Evolutionary conservation across 2,329 filamentous ascomycete species (phyloP).

Genomic region (Aureobasidium subglaciale): DNA sequence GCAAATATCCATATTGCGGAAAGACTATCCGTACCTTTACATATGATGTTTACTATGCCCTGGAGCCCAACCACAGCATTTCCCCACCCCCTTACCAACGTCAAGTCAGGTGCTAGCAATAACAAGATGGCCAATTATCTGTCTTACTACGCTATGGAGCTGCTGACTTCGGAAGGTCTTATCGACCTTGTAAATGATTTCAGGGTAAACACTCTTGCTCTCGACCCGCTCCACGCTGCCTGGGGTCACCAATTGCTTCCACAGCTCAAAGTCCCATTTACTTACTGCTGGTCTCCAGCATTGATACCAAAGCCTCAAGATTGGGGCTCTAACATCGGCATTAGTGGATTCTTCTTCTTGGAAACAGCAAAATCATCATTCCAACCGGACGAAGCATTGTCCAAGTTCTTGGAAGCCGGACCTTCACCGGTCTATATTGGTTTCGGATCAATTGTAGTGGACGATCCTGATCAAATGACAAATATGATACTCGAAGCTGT

Average conservation of each 20-base stretch:
- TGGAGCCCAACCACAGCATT: not conserved
- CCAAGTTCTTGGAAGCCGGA: conserved; percentile 12
- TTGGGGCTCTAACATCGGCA: conserved; percentile 59
- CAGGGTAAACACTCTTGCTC: conserved; percentile 11
- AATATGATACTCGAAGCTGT: conserved; percentile 31
- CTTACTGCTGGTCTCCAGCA: conserved; percentile 64
- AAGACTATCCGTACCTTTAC: conserved; percentile 65
- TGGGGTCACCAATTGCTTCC: not conserved
- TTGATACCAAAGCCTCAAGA: conserved; percentile 66
- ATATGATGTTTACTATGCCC: conserved; percentile 90
- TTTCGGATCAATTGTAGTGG: conserved; percentile 22
- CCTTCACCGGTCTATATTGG: conserved; percentile 17
- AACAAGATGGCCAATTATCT: conserved; percentile 73
- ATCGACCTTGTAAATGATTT: conserved; percentile 16
- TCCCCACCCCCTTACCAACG: conserved; percentile 73
- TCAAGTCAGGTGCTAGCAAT: conserved; percentile 67
- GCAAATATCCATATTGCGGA: conserved; percentile 70
- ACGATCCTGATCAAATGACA: conserved; percentile 30
- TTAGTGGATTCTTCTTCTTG: conserved; percentile 31
- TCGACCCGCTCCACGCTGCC: conserved; percentile 6
- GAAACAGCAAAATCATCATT: not conserved
- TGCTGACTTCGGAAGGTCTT: conserved; percentile 82
- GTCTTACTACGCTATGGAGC: conserved; percentile 76
- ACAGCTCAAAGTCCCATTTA: conserved; percentile 13
- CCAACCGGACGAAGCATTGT: conserved; percentile 3